Evolutionary conservation across 768 basidiomycete species (phyloP), one percentile per base, ranked within the genome.

Genomic region (Boletales sp.): DNA sequence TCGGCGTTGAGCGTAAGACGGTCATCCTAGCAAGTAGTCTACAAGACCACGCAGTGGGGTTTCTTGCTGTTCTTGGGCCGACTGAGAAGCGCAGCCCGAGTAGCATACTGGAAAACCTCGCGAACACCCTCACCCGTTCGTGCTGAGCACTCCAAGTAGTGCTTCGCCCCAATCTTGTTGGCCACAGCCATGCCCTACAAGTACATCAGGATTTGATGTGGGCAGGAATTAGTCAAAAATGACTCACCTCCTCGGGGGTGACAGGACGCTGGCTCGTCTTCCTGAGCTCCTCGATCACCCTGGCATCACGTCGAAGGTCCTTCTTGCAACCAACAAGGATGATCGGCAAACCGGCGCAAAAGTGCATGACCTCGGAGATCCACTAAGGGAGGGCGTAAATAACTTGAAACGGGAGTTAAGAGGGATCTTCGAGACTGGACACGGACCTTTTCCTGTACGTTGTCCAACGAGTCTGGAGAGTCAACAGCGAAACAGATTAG

Each of bases 311-410:
- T 70, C 95, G 79, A 54, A 99, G 82, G 74, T 99, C 96, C 80
- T 94, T 97, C 85, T 98, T 98, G 82, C 92, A 96, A 14, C 92
- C 96, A 57, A 99, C 94, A 50, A 99, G 87, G 65, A 99, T 92
- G 74, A 96, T 87, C 42, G 96, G 96, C 40, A 97, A 76, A 44
- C 87, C 88, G 9, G 88, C 80, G 70, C 95, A 98, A 73, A 98
- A 96, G 72, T 98, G 96, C 80, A 92, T 87, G 38, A 99, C 94
- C 68, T 99, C 95, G 35, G 93, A 90, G 64, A 97, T 95, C 95
- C 95, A 99, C 94, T 97, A 60, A 60, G 18, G 25, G 25, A 28
- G 25, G 25, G 25, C 25, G 25, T 28, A 28, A 28, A 28, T 28
- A 6, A 28, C 25, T 28, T 28, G 25, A 28, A 59, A 54, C 31